Evolutionary conservation across 345 rosid genomes (phyloP).

Genomic region (Eutrema japonicum): DNA sequence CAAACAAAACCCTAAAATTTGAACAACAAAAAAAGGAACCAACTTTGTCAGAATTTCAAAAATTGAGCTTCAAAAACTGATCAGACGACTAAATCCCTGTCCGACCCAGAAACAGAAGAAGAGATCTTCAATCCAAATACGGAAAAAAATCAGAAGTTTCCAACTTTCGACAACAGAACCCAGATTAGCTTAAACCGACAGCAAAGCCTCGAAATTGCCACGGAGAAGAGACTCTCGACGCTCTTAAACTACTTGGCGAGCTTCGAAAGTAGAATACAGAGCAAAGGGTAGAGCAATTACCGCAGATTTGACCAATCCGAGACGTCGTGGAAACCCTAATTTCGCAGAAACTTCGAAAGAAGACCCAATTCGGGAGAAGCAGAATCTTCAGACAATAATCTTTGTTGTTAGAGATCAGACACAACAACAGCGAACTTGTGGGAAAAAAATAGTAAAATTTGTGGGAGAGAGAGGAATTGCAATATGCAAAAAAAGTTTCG

Average conservation of each 20-base stretch:
- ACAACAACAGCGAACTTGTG: conserved; percentile 25
- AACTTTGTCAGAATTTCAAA: conserved; percentile 31
- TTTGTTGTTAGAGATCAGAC: conserved; percentile 36
- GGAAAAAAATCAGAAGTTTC: conserved; percentile 7
- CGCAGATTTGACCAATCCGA: conserved; percentile 29
- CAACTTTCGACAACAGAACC: conserved; percentile 27
- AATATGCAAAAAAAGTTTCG: conserved; percentile 1
- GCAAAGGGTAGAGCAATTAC: conserved; percentile 37
- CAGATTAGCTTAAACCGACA: conserved; percentile 31
- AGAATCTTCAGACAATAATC: conserved; percentile 20
- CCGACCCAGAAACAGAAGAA: neutral
- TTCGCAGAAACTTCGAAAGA: conserved; percentile 1
- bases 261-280: conserved; percentile 19
- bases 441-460: conserved; percentile 28
- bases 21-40: conserved; percentile 39
- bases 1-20: conserved; percentile 41
- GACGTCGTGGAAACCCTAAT: conserved; percentile 42
- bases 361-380: conserved; percentile 19
- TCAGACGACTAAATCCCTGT: conserved; percentile 8
- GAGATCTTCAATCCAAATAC: neutral
- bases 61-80: conserved; percentile 27
- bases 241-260: conserved; percentile 5
- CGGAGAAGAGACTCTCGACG: conserved; percentile 14
- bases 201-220: conserved; percentile 20
- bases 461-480: conserved; percentile 23